Evolutionary conservation across 192 early-diverging fungal species (phyloP), one percentile per base, ranked within the genome.

Genomic region (Geranomyces variabilis): DNA sequence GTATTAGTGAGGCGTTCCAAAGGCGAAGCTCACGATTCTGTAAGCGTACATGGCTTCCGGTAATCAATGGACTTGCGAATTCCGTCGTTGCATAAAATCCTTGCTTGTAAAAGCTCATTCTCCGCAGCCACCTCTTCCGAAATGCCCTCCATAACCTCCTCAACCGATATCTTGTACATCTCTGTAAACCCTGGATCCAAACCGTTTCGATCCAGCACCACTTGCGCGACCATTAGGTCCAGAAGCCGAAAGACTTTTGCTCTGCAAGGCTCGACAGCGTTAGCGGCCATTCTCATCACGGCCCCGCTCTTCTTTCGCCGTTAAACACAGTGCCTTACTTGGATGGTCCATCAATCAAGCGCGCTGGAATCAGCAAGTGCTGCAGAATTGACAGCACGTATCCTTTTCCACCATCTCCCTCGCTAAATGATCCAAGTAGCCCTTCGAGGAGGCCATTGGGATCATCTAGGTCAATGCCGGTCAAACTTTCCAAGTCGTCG

Each of bases 181-280:
- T 82, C 81, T 31, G 73, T 74, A 47, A 82, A 82, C 30, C 70
- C 66, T 28, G 71, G 70, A 14, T 78, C 67, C 24, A 80, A 24
- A 0, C 81, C 75, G 48, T 75, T 77, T 17, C 74, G 67, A 31
- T 82, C 81, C 24, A 82, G 64, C 12, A 80, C 81, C 15, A 82
- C 71, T 63, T 82, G 81, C 2, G 78, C 49, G 15, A 80, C 69
- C 70, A 80, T 65, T 6, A 41, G 30, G 61, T 82, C 78, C 46
- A 82, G 21, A 12, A 82, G 56, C 46, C 70, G 59, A 21, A 77
- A 64, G 15, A 76, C 72, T 47, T 78, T 77, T 0, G 75, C 73
- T 67, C 77, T 77, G 21, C 33, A 51, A 66, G n/a, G n/a, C n/a
- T n/a, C n/a, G n/a, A n/a, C n/a, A n/a, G n/a, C n/a, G n/a, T n/a